These are phyloP conservation scores for Gymnopilus junonius DNA, from an alignment of 768 basidiomycete species.

Conservation along the genomic window DNA sequence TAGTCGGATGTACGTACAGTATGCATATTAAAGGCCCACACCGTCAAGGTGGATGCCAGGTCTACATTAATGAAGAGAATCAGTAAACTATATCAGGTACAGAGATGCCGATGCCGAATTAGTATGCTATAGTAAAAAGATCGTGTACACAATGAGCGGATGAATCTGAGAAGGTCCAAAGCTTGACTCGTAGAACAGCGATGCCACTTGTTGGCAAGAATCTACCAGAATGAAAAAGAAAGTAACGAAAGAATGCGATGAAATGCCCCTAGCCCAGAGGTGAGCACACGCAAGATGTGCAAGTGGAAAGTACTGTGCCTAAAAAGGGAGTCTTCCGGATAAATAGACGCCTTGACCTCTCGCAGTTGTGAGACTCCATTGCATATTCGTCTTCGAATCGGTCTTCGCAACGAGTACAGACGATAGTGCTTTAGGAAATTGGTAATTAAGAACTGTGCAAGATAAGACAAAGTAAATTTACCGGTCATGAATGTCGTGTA, in stretches of 20 bases:
- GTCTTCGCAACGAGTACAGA: conserved; percentile 28
- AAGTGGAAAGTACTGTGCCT: conserved; percentile 9
- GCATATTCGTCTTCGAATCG: conserved; percentile 23
- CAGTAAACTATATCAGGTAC: not conserved
- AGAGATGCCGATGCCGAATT: not conserved
- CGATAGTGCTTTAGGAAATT: conserved; percentile 15
- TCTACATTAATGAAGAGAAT: not conserved
- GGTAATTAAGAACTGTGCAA: conserved; percentile 1
- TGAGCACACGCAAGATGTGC: not conserved
- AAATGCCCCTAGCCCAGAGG: conserved; percentile 11
- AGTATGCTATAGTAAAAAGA: not conserved
- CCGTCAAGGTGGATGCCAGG: not conserved
- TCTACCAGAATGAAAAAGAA: not conserved
- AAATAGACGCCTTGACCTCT: not conserved
- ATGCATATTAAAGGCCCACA: not conserved
- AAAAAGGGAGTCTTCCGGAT: conserved; percentile 8
- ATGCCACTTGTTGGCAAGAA: not conserved
- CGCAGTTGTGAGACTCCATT: conserved; percentile 27
- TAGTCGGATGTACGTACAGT: not conserved
- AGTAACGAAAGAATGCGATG: not conserved
- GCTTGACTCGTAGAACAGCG: not conserved
- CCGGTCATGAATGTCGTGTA: conserved; percentile 56
- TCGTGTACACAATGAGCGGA: not conserved
- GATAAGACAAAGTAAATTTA: conserved; percentile 23
- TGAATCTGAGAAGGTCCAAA: not conserved